Conservation (phyloP, 1,284 basidiomycete species). For the Fomitopsis palustris region DNA sequence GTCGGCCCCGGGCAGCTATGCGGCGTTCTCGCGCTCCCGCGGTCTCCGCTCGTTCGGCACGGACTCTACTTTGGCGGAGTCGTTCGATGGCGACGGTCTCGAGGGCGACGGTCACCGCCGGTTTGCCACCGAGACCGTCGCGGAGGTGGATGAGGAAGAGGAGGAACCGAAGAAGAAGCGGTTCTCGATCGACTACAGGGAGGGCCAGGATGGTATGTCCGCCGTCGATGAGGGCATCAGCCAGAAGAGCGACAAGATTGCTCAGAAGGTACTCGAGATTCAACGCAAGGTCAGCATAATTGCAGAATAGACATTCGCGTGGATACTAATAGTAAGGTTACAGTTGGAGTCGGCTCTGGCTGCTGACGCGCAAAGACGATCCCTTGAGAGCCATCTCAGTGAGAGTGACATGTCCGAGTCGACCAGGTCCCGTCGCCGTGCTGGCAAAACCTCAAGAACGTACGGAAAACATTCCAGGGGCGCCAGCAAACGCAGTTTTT, state of each 20-base stretch:
- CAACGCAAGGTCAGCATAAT: conserved; percentile 65
- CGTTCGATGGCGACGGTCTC: conserved; percentile 35
- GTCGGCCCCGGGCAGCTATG: conserved; percentile 44
- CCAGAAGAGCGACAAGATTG: conserved; percentile 77
- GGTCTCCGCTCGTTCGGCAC: conserved; percentile 64
- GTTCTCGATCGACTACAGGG: conserved; percentile 64
- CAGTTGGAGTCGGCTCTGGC: conserved; percentile 73
- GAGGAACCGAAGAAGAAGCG: conserved; percentile 52
- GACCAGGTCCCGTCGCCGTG: conserved; percentile 13
- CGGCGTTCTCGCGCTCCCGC: conserved; percentile 44
- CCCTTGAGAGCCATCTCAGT: conserved; percentile 37
- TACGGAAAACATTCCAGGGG: conserved; percentile 16
- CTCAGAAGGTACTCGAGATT: conserved; percentile 78
- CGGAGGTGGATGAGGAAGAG: conserved; percentile 52
- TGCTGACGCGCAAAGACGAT: conserved; percentile 47
- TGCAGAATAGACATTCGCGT: neutral
- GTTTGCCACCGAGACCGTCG: conserved; percentile 45
- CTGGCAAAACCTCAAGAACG: conserved; percentile 15
- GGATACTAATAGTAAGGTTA: neutral
- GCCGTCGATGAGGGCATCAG: conserved; percentile 82
- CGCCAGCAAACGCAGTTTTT: conserved; percentile 16
- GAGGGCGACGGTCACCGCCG: conserved; percentile 34
- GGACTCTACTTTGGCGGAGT: conserved; percentile 71
- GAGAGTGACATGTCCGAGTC: conserved; percentile 43
- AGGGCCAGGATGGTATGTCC: conserved; percentile 72